These are phyloP conservation scores for Pezicula neosporulosa DNA, from an alignment of 2,329 filamentous ascomycete genomes.

Conservation along the genomic window DNA sequence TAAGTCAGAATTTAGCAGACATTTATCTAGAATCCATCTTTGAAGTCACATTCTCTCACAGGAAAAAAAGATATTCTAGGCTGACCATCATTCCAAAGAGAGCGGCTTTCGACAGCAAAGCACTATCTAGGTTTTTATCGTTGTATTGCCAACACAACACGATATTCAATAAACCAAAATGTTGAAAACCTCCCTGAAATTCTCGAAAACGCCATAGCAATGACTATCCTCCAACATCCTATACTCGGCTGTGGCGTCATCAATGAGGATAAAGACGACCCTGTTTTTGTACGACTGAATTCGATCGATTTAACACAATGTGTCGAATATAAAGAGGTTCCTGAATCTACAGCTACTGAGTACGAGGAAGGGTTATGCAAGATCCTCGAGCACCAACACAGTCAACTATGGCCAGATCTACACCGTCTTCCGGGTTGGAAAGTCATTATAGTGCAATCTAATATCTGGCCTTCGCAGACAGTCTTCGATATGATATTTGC, in stretches of 20 bases:
- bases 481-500: slow-evolving; percentile 36
- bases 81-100: slow-evolving; percentile 4
- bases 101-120: slow-evolving; percentile 12
- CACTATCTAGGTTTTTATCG: slow-evolving; percentile 15
- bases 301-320: slow-evolving; percentile 41
- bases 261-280: slow-evolving; percentile 37
- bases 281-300: slow-evolving; percentile 41
- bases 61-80: too few species aligned
- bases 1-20: too few species aligned
- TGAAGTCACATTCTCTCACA: too few species aligned
- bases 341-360: slow-evolving; percentile 16
- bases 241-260: slow-evolving; percentile 46
- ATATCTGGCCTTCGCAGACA: slow-evolving; percentile 2
- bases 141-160: slow-evolving; percentile 42
- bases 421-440: slow-evolving; percentile 44
- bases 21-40: too few species aligned
- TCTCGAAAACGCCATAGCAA: slow-evolving; percentile 36
- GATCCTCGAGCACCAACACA: slow-evolving; percentile 34
- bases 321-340: slow-evolving; percentile 31
- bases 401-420: slow-evolving; percentile 37
- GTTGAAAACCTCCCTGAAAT: slow-evolving; percentile 12
- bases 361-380: slow-evolving; percentile 32
- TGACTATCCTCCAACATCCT: slow-evolving; percentile 40
- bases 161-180: slow-evolving; percentile 37
- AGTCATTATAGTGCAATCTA: slow-evolving; percentile 33